These are phyloP conservation scores for Musa beccarii DNA, from an alignment of 176 grass and related monocot species.

Conservation along the genomic window DNA sequence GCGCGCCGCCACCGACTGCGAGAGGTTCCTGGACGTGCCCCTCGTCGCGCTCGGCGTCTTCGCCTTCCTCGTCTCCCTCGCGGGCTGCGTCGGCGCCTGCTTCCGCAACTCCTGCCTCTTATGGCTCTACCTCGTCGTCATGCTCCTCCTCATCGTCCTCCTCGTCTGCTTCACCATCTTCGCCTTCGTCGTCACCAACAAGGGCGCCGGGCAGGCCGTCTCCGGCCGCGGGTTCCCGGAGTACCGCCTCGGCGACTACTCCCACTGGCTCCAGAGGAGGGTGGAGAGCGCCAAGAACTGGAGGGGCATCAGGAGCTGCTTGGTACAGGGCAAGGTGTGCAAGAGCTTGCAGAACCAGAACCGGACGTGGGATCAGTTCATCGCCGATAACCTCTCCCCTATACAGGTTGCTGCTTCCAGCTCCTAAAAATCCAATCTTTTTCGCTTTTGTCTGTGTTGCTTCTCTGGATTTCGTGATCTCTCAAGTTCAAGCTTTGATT, in stretches of 20 bases:
- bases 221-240: slow-evolving; percentile 42
- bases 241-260: slow-evolving; percentile 42
- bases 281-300: slow-evolving; percentile 30
- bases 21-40: slow-evolving; percentile 30
- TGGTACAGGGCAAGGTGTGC: slow-evolving; percentile 33
- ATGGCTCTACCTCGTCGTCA: slow-evolving; percentile 37
- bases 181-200: slow-evolving; percentile 45
- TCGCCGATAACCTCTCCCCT: slow-evolving; percentile 40
- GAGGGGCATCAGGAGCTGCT: slow-evolving; percentile 48
- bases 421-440: neutral
- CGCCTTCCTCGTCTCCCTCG: slow-evolving; percentile 26
- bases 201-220: slow-evolving; percentile 25
- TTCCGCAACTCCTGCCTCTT: slow-evolving; percentile 29
- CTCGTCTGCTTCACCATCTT: slow-evolving; percentile 29
- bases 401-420: slow-evolving; percentile 28
- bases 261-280: slow-evolving; percentile 30
- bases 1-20: slow-evolving; percentile 26
- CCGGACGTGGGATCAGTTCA: slow-evolving; percentile 36
- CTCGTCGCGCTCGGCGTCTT: slow-evolving; percentile 27
- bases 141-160: slow-evolving; percentile 32
- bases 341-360: slow-evolving; percentile 11
- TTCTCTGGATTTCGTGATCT: too few relatives aligned
- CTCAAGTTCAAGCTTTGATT: too few relatives aligned
- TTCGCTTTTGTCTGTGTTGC: neutral
- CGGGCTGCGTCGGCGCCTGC: slow-evolving; percentile 28